A percentile compares a stretch with the other conserved stretches of the same genome.
phyloP scores from a whole-genome alignment of 306 rosid species.

The peach (Prunus persica) region DNA sequence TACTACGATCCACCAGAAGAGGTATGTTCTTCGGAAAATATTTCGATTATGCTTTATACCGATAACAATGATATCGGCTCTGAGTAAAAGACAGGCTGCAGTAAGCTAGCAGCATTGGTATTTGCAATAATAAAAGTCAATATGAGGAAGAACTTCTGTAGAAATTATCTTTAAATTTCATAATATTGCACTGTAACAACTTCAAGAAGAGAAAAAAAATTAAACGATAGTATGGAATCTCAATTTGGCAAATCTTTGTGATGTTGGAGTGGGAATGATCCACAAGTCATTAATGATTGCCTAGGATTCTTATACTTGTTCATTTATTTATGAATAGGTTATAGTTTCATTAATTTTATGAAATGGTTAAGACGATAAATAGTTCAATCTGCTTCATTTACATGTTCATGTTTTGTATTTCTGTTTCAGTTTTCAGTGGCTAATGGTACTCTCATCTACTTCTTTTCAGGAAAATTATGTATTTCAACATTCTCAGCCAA shows the following conservation, averaged over 20 bases:
- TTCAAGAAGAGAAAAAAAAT: not conserved
- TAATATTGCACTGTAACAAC: not conserved
- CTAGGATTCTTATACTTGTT: not conserved
- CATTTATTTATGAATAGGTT: not conserved
- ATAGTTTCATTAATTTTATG: conserved; percentile 14
- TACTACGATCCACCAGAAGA: conserved; percentile 98
- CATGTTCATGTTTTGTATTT: conserved; percentile 9
- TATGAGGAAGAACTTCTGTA: not conserved
- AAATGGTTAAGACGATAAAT: conserved; percentile 4
- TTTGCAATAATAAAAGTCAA: not conserved
- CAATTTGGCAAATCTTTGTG: conserved; percentile 4
- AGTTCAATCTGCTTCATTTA: not conserved
- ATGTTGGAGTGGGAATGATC: conserved; percentile 2
- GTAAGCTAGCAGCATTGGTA: not conserved
- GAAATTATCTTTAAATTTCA: not conserved
- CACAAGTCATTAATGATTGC: not conserved
- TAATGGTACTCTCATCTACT: conserved; percentile 17
- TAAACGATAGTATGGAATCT: conserved; percentile 10
- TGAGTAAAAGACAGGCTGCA: conserved; percentile 16
- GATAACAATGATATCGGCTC: conserved; percentile 3
- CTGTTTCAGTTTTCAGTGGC: conserved; percentile 9
- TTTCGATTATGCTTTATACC: not conserved
- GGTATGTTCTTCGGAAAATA: conserved; percentile 42
- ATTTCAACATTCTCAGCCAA: conserved; percentile 83
- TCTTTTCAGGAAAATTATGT: conserved; percentile 70